Evolutionary conservation across 2,329 filamentous ascomycete species (phyloP).

Genomic region (Paramyrothecium sp.): DNA sequence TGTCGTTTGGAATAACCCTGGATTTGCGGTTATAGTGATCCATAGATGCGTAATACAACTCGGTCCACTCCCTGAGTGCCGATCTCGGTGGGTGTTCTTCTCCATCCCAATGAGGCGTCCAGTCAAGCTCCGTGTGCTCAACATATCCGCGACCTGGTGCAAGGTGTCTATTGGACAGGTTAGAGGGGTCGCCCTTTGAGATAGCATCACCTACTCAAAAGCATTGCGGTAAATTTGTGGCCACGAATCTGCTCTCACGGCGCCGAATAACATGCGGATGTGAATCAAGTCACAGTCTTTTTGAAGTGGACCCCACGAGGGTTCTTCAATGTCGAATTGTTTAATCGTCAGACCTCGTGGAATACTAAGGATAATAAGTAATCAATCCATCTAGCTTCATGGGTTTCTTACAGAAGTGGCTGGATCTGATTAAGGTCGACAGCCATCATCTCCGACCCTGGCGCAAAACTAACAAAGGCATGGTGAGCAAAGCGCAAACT

Average conservation of each 20-base stretch:
- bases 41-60: conserved; percentile 67
- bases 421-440: conserved; percentile 40
- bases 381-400: neutral
- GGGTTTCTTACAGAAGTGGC: conserved; percentile 30
- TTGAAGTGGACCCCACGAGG: conserved; percentile 52
- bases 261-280: conserved; percentile 75
- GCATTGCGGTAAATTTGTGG: conserved; percentile 69
- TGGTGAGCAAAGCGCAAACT: conserved; percentile 3
- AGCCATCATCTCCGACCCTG: conserved; percentile 29
- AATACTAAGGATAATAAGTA: conserved; percentile 51
- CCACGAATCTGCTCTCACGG: conserved; percentile 69
- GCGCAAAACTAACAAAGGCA: conserved; percentile 13
- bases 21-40: conserved; percentile 63
- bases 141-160: conserved; percentile 72
- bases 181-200: neutral
- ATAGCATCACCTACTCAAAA: conserved; percentile 51
- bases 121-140: conserved; percentile 90
- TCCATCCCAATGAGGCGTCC: conserved; percentile 70
- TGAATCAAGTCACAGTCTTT: conserved; percentile 78
- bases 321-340: conserved; percentile 74
- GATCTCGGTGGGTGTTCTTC: conserved; percentile 57
- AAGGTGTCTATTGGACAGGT: conserved; percentile 58
- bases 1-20: conserved; percentile 51
- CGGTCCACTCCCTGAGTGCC: conserved; percentile 66
- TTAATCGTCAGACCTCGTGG: conserved; percentile 55